Percentiles rank a stretch among this genome's conserved stretches.
Conservation (phyloP, 208 protist genomes). For the Trypanosoma conorhini region DNA sequence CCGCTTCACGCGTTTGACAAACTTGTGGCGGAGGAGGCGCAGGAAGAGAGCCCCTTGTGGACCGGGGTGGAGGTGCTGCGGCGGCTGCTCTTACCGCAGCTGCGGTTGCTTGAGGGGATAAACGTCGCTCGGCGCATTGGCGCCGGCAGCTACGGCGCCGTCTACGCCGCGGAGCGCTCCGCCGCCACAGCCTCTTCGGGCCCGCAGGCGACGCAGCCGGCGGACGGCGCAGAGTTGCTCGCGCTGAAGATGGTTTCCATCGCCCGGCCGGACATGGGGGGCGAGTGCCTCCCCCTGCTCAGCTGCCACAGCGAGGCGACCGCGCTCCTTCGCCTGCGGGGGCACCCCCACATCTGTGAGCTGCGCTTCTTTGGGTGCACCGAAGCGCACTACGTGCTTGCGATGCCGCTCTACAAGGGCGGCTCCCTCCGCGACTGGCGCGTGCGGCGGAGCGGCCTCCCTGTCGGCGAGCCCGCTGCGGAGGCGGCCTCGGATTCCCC, state of each 20-base stretch:
- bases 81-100: conserved; percentile 50
- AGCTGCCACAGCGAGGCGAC: conserved; percentile 76
- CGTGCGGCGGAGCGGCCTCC: conserved; percentile 31
- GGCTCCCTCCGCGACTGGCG: conserved; percentile 76
- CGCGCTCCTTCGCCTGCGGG: conserved; percentile 56
- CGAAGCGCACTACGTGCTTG: conserved; percentile 66
- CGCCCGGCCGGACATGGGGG: conserved; percentile 45
- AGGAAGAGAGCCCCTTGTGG: not conserved
- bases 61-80: conserved; percentile 61
- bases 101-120: conserved; percentile 24
- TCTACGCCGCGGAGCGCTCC: conserved; percentile 36
- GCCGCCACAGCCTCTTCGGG: not conserved
- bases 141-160: conserved; percentile 70
- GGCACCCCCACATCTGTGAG: conserved; percentile 59
- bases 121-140: conserved; percentile 50
- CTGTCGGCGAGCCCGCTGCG: not conserved
- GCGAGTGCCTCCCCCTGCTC: conserved; percentile 47
- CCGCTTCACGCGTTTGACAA: conserved; percentile 8
- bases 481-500: not conserved
- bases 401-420: conserved; percentile 63
- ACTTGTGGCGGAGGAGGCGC: conserved; percentile 7
- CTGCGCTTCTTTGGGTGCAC: conserved; percentile 68
- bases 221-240: conserved; percentile 16
- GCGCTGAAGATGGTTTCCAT: conserved; percentile 75
- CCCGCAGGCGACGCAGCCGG: not conserved